Base-by-base conservation (phyloP, 192 early-diverging fungal genomes). In the Podila minutissima region DNA sequence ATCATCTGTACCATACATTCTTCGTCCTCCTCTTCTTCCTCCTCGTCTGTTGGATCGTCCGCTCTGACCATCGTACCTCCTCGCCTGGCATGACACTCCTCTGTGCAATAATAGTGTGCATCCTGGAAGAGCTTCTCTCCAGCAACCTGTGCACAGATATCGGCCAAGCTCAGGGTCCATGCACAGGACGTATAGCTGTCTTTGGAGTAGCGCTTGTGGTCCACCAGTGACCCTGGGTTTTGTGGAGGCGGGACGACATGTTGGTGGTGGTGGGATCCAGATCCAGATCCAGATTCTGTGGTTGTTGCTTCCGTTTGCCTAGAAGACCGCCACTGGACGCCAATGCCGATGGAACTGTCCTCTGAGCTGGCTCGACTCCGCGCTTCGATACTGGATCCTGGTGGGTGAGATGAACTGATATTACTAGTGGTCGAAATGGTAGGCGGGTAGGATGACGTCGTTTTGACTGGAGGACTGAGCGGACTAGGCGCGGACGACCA, bases 151-250 rank as follows among this genome's bases (percentile, higher is more conserved):
- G 76, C 66, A 19, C 76, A 79, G 17, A 79, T 79, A 58, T 79
- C 76, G 3, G 64, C 61, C 5, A 79, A 66, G 24, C 65, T 72
- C 26, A 79, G 59, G 4, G 76, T 72, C 76, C 76, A 79, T n/a
- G 76, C 57, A 28, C 76, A 79, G 5, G 70, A 79, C 0, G 76
- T 72, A 28, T 79, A 79, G 22, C 76, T 79, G 53, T 79, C 76
- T 51, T 71, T 72, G 66, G 64, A 37, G 29, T 79, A 79, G 2
- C 69, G 69, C 33, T 59, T 63, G 12, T 59, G 64, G 22, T 79
- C 76, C 3, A 72, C 70, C 13, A 67, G 22, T 32, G 71, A 65
- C n/a, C 66, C 70, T 29, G 70, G 65, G 22, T 79, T 64, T 6
- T 60, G 62, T 57, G 62, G 5, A 38, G 65, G n/a, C n/a, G 35